A percentile compares a stretch with the other conserved stretches of the same genome.
phyloP scores from a whole-genome alignment of 2,329 filamentous ascomycete genomes.

The Phaeosphaeria sp. region DNA sequence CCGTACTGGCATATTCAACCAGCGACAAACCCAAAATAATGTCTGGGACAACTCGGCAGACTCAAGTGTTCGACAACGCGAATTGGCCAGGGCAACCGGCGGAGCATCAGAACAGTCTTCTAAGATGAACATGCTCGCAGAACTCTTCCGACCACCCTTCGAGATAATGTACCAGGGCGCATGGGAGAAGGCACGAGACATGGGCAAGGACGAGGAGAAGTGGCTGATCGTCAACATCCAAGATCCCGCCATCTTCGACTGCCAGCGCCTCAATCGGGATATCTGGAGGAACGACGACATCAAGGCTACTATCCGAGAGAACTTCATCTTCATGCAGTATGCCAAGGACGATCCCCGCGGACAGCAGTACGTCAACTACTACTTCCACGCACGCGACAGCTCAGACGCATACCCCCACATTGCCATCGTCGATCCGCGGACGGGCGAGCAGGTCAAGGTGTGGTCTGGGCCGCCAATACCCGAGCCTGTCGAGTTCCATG shows the following conservation, averaged over 20 bases:
- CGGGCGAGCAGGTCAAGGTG: constrained; percentile 94
- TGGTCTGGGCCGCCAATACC: constrained; percentile 89
- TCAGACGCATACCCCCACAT: constrained; percentile 95
- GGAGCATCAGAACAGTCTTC: constrained; percentile 69
- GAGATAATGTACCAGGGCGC: constrained; percentile 80
- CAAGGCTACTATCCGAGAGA: constrained; percentile 81
- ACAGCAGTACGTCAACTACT: constrained; percentile 85
- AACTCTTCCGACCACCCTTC: constrained; percentile 91
- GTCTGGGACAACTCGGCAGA: constrained; percentile 65
- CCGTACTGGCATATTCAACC: constrained; percentile 73
- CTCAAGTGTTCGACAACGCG: constrained; percentile 56
- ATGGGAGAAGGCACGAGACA: constrained; percentile 85
- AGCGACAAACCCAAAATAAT: constrained; percentile 60
- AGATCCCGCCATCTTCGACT: constrained; percentile 91
- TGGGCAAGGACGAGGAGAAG: constrained; percentile 87
- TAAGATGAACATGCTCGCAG: constrained; percentile 81
- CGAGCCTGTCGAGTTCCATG: constrained; percentile 79
- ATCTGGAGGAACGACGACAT: constrained; percentile 91
- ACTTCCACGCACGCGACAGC: constrained; percentile 80
- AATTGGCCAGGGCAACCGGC: constrained; percentile 67
- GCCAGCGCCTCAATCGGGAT: constrained; percentile 91
- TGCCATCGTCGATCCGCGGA: constrained; percentile 92
- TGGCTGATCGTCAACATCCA: constrained; percentile 98
- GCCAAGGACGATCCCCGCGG: constrained; percentile 82
- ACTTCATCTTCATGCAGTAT: constrained; percentile 96